phyloP scores from a whole-genome alignment of 1,284 basidiomycete species.

The Puccinia brachypodii region DNA sequence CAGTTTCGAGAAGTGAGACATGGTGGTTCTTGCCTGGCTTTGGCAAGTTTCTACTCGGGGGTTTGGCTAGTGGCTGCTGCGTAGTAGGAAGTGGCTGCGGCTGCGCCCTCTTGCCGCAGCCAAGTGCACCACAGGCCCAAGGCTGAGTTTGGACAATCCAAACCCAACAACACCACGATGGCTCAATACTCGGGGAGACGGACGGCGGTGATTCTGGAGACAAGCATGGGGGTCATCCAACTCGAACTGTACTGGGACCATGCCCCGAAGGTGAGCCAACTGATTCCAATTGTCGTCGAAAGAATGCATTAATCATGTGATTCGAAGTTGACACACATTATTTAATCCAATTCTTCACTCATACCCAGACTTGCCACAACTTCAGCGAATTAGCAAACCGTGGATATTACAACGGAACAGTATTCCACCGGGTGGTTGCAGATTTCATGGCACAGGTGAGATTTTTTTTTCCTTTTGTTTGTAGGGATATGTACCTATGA shows the following conservation, averaged over 20 bases:
- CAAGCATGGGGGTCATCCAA: conserved; percentile 54
- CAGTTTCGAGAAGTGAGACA: conserved; percentile 38
- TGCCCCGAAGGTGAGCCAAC: conserved; percentile 53
- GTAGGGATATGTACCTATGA: background rate
- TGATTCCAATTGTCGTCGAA: background rate
- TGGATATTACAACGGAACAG: conserved; percentile 55
- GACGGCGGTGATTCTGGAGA: conserved; percentile 53
- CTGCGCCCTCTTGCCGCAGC: background rate
- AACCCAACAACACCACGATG: background rate
- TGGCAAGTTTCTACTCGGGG: too few relatives aligned
- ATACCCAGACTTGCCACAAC: conserved; percentile 40
- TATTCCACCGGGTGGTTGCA: conserved; percentile 42
- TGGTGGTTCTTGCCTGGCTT: background rate
- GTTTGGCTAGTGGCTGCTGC: too few relatives aligned
- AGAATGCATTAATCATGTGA: background rate
- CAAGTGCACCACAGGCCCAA: background rate
- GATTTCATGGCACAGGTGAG: conserved; percentile 52
- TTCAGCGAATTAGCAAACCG: conserved; percentile 55
- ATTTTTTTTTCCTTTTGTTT: background rate
- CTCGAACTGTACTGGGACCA: conserved; percentile 56
- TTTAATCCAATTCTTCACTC: background rate
- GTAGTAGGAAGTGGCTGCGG: background rate
- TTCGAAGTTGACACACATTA: too few relatives aligned
- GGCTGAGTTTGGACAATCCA: background rate
- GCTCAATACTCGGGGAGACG: background rate